Evolutionary conservation across 176 grass and related monocot species (phyloP).

Genomic region (Leersia perrieri): DNA sequence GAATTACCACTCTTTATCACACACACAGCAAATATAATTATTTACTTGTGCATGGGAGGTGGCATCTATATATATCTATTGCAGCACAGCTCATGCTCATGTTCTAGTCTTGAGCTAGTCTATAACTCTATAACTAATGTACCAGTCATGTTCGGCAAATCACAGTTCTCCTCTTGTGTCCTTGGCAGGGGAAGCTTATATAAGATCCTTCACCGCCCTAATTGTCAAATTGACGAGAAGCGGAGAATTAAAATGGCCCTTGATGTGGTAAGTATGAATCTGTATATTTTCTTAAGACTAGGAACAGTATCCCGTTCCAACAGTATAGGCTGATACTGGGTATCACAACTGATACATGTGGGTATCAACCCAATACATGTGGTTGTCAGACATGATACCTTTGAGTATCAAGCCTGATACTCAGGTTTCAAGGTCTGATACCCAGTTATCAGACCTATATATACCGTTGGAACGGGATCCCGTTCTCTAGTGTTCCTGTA

Average conservation of each 20-base stretch:
- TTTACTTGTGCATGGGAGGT: background rate
- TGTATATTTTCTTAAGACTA: too few relatives aligned
- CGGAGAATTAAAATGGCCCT: slow-evolving; percentile 96
- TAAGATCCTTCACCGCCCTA: slow-evolving; percentile 93
- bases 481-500: too few relatives aligned
- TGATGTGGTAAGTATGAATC: slow-evolving; percentile 80
- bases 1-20: background rate
- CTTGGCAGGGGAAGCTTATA: slow-evolving; percentile 93
- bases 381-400: too few relatives aligned
- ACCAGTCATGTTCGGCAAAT: slow-evolving; percentile 16
- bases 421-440: too few relatives aligned
- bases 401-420: too few relatives aligned
- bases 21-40: background rate
- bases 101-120: slow-evolving; percentile 5
- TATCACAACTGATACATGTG: too few relatives aligned
- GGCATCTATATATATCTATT: background rate
- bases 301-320: too few relatives aligned
- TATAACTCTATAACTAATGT: background rate
- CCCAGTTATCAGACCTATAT: too few relatives aligned
- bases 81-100: slow-evolving; percentile 18
- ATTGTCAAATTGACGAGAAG: slow-evolving; percentile 98
- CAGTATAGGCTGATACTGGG: too few relatives aligned
- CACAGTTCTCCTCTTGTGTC: slow-evolving; percentile 17
- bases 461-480: too few relatives aligned
- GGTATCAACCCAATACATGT: too few relatives aligned